These are phyloP conservation scores for Fusarium nygamai DNA, from an alignment of 2,329 filamentous ascomycete genomes.

Conservation along the genomic window DNA sequence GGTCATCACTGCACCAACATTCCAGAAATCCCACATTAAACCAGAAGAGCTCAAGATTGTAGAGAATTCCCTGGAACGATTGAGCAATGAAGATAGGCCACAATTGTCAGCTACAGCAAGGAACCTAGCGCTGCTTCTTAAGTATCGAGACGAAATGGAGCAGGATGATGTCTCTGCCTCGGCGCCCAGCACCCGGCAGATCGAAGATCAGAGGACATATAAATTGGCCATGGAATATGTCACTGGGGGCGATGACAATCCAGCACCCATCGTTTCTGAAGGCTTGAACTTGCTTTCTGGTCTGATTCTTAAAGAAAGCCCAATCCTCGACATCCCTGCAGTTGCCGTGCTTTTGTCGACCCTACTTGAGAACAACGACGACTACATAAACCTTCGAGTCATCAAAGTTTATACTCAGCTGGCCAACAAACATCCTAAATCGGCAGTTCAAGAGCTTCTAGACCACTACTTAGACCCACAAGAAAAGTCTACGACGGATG, in stretches of 20 bases:
- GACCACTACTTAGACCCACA: constrained; percentile 74
- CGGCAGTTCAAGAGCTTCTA: constrained; percentile 69
- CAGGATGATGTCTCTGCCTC: constrained; percentile 51
- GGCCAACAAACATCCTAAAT: constrained; percentile 68
- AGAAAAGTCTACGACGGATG: constrained; percentile 68
- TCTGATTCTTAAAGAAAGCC: constrained; percentile 64
- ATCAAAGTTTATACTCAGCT: constrained; percentile 73
- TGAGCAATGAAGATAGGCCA: constrained; percentile 51
- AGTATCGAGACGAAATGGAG: constrained; percentile 64
- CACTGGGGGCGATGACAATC: constrained; percentile 65
- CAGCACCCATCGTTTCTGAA: constrained; percentile 73
- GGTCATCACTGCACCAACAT: constrained; percentile 66
- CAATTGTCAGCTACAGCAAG: constrained; percentile 63
- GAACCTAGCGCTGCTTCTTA: constrained; percentile 66
- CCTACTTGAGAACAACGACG: constrained; percentile 72
- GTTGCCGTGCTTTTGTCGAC: constrained; percentile 71
- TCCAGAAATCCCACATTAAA: constrained; percentile 60
- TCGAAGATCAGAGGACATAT: constrained; percentile 71
- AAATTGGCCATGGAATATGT: constrained; percentile 72
- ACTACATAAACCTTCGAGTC: constrained; percentile 76
- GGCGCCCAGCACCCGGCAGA: constrained; percentile 57
- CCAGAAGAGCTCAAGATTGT: constrained; percentile 55
- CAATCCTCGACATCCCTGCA: constrained; percentile 73
- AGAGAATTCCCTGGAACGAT: constrained; percentile 58
- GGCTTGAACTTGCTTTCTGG: constrained; percentile 68